These are phyloP conservation scores for Colletotrichum tabaci DNA, from an alignment of 2,329 filamentous ascomycete species.

Conservation along the genomic window DNA sequence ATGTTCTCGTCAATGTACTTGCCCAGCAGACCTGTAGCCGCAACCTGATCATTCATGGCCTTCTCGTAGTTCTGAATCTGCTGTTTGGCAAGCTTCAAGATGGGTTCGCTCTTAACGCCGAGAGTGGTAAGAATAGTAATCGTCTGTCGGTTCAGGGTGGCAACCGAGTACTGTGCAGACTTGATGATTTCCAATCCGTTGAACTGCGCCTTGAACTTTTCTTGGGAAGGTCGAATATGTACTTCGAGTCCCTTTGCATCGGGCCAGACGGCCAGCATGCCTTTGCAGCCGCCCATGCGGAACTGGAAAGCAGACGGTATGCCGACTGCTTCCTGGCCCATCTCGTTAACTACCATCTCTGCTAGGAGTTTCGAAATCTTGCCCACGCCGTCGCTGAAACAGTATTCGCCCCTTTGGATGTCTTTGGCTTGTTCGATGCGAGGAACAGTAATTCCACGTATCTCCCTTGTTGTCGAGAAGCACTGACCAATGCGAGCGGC, in stretches of 20 bases:
- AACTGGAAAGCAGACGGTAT: slow-evolving; percentile 92
- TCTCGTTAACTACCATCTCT: slow-evolving; percentile 79
- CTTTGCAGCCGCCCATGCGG: slow-evolving; percentile 92
- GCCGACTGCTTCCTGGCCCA: slow-evolving; percentile 68
- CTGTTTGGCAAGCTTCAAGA: slow-evolving; percentile 75
- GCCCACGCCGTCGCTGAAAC: slow-evolving; percentile 93
- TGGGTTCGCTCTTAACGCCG: slow-evolving; percentile 77
- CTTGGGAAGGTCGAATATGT: slow-evolving; percentile 85
- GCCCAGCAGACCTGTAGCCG: slow-evolving; percentile 78
- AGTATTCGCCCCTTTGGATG: slow-evolving; percentile 76
- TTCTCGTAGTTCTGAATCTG: slow-evolving; percentile 79
- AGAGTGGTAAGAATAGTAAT: slow-evolving; percentile 88
- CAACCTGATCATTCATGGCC: slow-evolving; percentile 76
- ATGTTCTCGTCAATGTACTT: slow-evolving; percentile 89
- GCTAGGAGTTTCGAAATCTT: slow-evolving; percentile 89
- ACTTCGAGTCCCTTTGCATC: slow-evolving; percentile 77
- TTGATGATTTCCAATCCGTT: slow-evolving; percentile 88
- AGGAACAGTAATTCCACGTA: slow-evolving; percentile 74
- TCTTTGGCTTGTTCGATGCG: slow-evolving; percentile 76
- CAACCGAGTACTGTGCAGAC: slow-evolving; percentile 81
- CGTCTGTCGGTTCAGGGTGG: slow-evolving; percentile 90
- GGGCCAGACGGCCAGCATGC: slow-evolving; percentile 84
- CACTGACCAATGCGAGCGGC: slow-evolving; percentile 93
- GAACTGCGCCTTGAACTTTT: slow-evolving; percentile 84
- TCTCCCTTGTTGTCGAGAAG: slow-evolving; percentile 90